Evolutionary conservation across 78 protist species (phyloP).

Genomic region (Planoprotostelium fungivorum): DNA sequence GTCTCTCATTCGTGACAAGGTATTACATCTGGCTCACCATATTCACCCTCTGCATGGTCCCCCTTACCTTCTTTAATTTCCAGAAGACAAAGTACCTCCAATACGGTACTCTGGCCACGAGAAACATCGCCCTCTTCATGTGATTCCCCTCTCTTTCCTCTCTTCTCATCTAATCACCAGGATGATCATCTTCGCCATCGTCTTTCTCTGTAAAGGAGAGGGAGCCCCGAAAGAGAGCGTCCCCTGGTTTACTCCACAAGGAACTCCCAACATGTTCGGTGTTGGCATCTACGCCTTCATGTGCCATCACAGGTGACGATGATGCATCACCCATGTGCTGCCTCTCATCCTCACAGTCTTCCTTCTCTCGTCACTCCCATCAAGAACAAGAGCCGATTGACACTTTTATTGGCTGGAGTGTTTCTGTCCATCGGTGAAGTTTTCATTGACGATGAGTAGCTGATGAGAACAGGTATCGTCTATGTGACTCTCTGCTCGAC

Average conservation of each 20-base stretch:
- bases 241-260: conserved; percentile 22
- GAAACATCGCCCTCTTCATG: conserved; percentile 55
- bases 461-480: conserved; percentile 5
- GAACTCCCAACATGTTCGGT: conserved; percentile 56
- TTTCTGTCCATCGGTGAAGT: conserved; percentile 25
- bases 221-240: conserved; percentile 21
- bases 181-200: conserved; percentile 63
- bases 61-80: conserved; percentile 35
- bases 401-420: conserved; percentile 29
- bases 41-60: conserved; percentile 45
- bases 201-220: conserved; percentile 33
- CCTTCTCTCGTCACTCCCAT: conserved; percentile 62
- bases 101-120: conserved; percentile 30
- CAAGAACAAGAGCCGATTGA: conserved; percentile 18
- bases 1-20: not conserved
- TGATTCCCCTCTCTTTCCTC: not conserved
- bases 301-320: conserved; percentile 60
- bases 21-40: conserved; percentile 42
- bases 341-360: not conserved
- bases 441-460: too few relatives aligned
- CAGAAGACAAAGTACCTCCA: conserved; percentile 72
- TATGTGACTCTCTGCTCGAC: conserved; percentile 46
- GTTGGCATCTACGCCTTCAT: conserved; percentile 62
- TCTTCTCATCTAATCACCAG: not conserved
- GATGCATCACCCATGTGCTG: not conserved